phyloP scores from a whole-genome alignment of 139 green algal genomes.

The Haematococcus lacustris region DNA sequence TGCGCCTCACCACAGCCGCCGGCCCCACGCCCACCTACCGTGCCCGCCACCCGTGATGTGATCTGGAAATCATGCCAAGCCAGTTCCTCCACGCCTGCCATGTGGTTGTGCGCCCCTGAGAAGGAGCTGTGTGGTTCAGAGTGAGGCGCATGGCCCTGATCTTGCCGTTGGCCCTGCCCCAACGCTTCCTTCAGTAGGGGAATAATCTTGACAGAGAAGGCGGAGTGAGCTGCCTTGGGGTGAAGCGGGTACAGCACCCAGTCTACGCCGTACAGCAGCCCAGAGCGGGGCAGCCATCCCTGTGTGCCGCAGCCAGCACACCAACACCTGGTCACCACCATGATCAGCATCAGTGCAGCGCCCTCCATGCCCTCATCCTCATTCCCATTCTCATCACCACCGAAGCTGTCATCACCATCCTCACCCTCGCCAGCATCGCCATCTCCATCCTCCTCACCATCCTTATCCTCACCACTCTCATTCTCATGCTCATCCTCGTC shows the following conservation, averaged over 20 bases:
- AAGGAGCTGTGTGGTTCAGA: no score
- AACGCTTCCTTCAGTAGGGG: no score
- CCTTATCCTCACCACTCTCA: no score
- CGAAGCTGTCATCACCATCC: background rate
- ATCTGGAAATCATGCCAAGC: conserved; percentile 41
- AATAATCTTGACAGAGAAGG: conserved; percentile 36
- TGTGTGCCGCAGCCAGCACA: conserved; percentile 1
- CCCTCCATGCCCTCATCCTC: background rate
- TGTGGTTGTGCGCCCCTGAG: no score
- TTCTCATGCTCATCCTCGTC: no score
- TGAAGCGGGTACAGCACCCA: conserved; percentile 51
- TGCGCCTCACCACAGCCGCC: no score
- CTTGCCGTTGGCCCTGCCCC: no score
- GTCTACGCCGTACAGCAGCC: conserved; percentile 53
- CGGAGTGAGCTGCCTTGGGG: conserved; percentile 34
- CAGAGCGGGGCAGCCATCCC: conserved; percentile 51
- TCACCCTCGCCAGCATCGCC: background rate
- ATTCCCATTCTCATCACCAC: background rate
- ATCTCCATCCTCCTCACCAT: no score
- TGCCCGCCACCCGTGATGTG: conserved; percentile 11
- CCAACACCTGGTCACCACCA: background rate
- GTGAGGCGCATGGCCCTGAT: no score
- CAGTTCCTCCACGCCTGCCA: no score
- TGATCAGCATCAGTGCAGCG: background rate
- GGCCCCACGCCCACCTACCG: no score